Evolutionary conservation across 306 rosid genomes (phyloP).

Genomic region (Herpetospermum pedunculosum): DNA sequence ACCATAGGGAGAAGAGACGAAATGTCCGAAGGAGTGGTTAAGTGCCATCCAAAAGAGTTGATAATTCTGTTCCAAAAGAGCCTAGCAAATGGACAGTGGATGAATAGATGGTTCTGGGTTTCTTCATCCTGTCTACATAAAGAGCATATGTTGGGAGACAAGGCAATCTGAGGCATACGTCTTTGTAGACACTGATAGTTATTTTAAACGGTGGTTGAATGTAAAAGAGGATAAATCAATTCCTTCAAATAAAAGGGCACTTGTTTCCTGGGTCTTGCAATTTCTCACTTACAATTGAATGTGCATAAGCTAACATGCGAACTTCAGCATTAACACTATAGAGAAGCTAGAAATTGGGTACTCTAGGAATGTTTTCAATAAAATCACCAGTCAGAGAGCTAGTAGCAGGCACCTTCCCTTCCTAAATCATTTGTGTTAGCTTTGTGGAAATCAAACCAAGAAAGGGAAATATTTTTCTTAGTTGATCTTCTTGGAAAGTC

Average conservation of each 20-base stretch:
- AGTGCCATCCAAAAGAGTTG: too few relatives aligned
- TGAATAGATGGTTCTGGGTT: too few relatives aligned
- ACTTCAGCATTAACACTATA: neutral
- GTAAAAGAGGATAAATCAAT: neutral
- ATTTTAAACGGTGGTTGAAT: neutral
- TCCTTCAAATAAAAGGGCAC: neutral
- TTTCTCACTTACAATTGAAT: neutral
- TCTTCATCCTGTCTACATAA: too few relatives aligned
- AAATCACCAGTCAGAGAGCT: neutral
- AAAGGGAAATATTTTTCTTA: neutral
- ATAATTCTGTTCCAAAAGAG: too few relatives aligned
- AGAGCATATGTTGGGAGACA: too few relatives aligned
- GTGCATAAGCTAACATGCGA: neutral
- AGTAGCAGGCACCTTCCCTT: neutral
- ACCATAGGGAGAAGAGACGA: too few relatives aligned
- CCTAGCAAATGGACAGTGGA: too few relatives aligned
- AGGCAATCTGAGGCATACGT: too few relatives aligned
- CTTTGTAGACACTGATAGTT: too few relatives aligned
- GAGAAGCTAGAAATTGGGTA: neutral
- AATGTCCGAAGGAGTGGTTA: too few relatives aligned
- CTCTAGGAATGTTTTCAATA: neutral
- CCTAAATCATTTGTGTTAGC: neutral
- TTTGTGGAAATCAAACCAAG: neutral
- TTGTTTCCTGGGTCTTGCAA: neutral
- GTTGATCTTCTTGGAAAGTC: neutral